Evolutionary conservation across 805 yeast genomes (phyloP).

Genomic region (Sugiyamaella smithiae): DNA sequence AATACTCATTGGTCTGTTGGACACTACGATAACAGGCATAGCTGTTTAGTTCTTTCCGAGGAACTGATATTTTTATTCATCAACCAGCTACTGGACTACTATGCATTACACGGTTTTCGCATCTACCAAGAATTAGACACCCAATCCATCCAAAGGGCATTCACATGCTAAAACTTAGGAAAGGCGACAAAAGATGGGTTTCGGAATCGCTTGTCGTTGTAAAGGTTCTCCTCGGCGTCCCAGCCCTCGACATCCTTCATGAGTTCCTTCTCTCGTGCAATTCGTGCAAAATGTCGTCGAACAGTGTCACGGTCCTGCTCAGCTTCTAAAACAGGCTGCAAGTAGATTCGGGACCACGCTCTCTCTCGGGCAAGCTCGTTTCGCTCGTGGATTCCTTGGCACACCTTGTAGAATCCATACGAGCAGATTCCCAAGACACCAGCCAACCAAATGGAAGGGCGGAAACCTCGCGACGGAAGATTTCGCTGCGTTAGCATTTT

Average conservation of each 20-base stretch:
- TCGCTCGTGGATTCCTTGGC: conserved; percentile 69
- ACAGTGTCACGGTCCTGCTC: conserved; percentile 78
- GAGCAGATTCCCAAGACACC: conserved; percentile 61
- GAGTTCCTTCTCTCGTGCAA: conserved; percentile 65
- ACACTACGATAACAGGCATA: too few relatives aligned
- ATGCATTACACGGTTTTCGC: too few relatives aligned
- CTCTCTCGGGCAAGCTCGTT: conserved; percentile 70
- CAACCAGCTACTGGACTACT: too few relatives aligned
- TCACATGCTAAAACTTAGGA: conserved; percentile 33
- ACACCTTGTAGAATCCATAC: conserved; percentile 67
- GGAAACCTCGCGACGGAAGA: conserved; percentile 79
- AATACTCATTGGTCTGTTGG: too few relatives aligned
- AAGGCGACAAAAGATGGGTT: conserved; percentile 33
- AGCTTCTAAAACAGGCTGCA: conserved; percentile 72
- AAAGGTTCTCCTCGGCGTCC: conserved; percentile 51
- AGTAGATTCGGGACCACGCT: conserved; percentile 70
- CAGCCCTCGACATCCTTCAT: conserved; percentile 63
- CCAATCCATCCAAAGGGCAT: too few relatives aligned
- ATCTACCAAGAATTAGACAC: too few relatives aligned
- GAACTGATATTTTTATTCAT: too few relatives aligned
- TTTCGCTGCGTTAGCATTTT: conserved; percentile 45
- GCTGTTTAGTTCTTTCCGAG: too few relatives aligned
- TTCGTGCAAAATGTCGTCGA: conserved; percentile 63
- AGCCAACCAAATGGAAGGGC: conserved; percentile 69
- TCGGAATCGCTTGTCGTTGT: conserved; percentile 44